A percentile compares a stretch with the other conserved stretches of the same genome.
phyloP scores from a whole-genome alignment of 179 eudicot species.

The Beta macrorhiza region DNA sequence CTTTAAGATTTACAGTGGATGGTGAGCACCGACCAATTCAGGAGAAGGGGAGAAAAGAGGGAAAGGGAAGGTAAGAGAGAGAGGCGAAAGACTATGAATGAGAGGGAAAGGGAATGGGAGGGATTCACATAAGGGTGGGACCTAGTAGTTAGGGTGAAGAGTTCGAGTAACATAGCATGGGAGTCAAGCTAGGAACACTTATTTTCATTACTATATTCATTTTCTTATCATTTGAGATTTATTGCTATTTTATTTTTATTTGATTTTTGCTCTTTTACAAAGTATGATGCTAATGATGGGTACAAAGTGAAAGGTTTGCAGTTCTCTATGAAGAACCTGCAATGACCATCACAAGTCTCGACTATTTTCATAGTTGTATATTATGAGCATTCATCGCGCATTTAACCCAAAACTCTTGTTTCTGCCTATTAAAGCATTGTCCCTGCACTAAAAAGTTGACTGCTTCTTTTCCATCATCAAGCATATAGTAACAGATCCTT shows the following conservation, averaged over 20 bases:
- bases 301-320: not conserved
- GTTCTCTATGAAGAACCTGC: not conserved
- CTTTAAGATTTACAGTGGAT: too few relatives aligned
- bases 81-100: too few relatives aligned
- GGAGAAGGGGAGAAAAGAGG: too few relatives aligned
- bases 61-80: too few relatives aligned
- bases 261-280: not conserved
- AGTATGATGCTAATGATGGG: not conserved
- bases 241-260: not conserved
- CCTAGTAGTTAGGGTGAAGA: too few relatives aligned
- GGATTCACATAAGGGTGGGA: too few relatives aligned
- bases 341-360: not conserved
- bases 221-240: not conserved
- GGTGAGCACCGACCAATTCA: too few relatives aligned
- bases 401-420: not conserved
- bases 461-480: not conserved
- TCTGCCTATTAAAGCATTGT: not conserved
- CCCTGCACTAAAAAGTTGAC: not conserved
- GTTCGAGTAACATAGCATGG: not conserved
- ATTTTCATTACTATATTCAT: too few relatives aligned
- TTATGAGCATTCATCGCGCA: not conserved
- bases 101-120: too few relatives aligned
- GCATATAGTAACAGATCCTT: not conserved
- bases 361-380: not conserved
- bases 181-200: not conserved